These are phyloP conservation scores for Nigrograna mackinnonii DNA, from an alignment of 2,329 filamentous ascomycete species.

Conservation along the genomic window DNA sequence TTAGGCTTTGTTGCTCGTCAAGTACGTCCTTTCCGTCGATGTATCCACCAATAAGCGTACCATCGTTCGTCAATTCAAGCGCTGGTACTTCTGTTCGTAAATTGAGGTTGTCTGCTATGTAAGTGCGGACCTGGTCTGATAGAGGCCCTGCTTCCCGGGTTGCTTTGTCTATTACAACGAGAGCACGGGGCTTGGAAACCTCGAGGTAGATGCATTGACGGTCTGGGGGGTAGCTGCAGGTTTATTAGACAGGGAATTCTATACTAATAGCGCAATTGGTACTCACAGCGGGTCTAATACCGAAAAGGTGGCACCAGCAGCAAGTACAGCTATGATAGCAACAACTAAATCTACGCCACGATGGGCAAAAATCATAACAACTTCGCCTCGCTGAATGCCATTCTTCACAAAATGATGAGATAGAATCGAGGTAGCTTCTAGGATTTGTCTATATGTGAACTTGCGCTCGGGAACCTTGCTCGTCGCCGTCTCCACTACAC, in stretches of 20 bases:
- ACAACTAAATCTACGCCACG: conserved; percentile 78
- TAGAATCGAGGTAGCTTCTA: conserved; percentile 79
- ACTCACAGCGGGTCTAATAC: conserved; percentile 74
- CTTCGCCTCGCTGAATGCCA: conserved; percentile 78
- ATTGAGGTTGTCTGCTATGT: conserved; percentile 72
- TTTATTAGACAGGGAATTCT: conserved; percentile 7
- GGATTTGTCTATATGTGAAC: conserved; percentile 86
- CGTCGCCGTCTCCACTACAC: conserved; percentile 68
- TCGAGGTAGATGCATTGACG: conserved; percentile 83
- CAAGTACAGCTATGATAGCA: conserved; percentile 75
- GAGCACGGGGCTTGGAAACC: conserved; percentile 71
- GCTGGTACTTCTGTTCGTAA: conserved; percentile 76
- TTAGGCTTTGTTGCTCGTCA: conserved; percentile 54
- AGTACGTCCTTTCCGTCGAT: conserved; percentile 71
- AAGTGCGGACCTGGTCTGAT: conserved; percentile 63
- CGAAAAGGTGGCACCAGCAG: conserved; percentile 62
- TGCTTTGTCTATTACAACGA: conserved; percentile 75
- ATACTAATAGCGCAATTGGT: conserved; percentile 24
- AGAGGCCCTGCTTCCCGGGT: conserved; percentile 69
- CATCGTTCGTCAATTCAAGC: conserved; percentile 72
- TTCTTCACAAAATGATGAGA: conserved; percentile 77
- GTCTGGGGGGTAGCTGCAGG: conserved; percentile 71
- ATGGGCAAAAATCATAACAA: conserved; percentile 91
- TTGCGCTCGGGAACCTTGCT: conserved; percentile 58
- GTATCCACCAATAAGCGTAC: conserved; percentile 70